Evolutionary conservation across 768 basidiomycete species (phyloP).

Genomic region (Pulveroboletus sp.): DNA sequence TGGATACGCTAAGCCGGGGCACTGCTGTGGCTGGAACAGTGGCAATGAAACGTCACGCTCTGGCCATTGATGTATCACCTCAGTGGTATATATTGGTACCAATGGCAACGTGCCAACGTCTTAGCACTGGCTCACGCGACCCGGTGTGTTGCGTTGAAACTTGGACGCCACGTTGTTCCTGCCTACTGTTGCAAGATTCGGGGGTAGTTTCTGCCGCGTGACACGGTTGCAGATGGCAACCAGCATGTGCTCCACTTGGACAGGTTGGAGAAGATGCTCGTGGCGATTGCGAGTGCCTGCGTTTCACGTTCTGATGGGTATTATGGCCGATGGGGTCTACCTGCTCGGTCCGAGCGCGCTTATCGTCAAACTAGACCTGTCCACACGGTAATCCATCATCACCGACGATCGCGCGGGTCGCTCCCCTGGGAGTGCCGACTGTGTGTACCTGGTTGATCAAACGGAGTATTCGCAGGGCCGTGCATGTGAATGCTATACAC

Average conservation of each 20-base stretch:
- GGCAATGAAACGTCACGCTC: not conserved
- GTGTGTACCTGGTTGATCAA: not conserved
- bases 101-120: not conserved
- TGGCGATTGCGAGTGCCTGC: not conserved
- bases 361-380: not conserved
- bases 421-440: too few relatives aligned
- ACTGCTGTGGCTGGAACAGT: conserved; percentile 5
- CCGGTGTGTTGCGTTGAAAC: not conserved
- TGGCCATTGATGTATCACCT: not conserved
- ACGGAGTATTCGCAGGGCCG: not conserved
- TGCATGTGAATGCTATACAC: not conserved
- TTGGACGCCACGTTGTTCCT: not conserved
- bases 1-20: not conserved
- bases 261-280: not conserved
- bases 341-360: too few relatives aligned
- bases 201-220: not conserved
- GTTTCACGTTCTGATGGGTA: conserved; percentile 5
- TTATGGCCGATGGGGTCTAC: not conserved
- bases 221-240: not conserved
- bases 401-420: too few relatives aligned
- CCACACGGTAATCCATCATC: not conserved
- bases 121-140: not conserved
- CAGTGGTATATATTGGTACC: not conserved
- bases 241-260: not conserved
- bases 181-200: not conserved